phyloP scores from a whole-genome alignment of 345 rosid genomes.

The Populus euphratica region DNA sequence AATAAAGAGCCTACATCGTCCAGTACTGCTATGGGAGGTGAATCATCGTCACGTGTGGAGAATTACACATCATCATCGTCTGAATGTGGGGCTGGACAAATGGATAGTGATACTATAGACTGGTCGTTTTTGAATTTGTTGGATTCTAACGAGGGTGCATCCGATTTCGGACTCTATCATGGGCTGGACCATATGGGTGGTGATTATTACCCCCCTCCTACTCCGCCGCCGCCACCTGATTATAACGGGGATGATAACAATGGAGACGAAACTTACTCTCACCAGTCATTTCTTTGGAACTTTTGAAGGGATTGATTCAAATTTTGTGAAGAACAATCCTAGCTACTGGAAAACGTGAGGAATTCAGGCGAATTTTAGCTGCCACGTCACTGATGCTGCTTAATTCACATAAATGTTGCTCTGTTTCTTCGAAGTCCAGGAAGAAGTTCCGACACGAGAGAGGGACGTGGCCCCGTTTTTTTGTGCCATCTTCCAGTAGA shows the following conservation, averaged over 20 bases:
- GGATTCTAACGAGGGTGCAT: slow-evolving; percentile 17
- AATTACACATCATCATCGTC: slow-evolving; percentile 17
- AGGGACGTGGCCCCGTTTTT: background rate
- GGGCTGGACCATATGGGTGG: slow-evolving; percentile 19
- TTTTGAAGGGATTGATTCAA: slow-evolving; percentile 20
- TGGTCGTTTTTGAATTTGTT: slow-evolving; percentile 42
- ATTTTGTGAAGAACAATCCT: background rate
- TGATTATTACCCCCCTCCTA: background rate
- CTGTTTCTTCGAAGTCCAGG: background rate
- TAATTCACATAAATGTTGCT: background rate
- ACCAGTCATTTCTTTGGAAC: slow-evolving; percentile 54
- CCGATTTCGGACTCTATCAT: slow-evolving; percentile 26
- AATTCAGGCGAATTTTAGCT: background rate
- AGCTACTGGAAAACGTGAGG: background rate
- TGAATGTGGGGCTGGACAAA: background rate
- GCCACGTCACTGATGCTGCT: background rate
- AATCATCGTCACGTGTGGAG: background rate
- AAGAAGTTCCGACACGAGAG: background rate
- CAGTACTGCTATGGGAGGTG: background rate
- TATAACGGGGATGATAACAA: slow-evolving; percentile 13
- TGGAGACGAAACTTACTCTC: slow-evolving; percentile 9
- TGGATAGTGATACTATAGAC: slow-evolving; percentile 26
- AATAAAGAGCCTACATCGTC: slow-evolving; percentile 20
- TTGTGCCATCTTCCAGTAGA: background rate
- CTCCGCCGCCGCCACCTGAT: background rate